phyloP scores from a whole-genome alignment of 331 rosid genomes.

The Saraca asoca region DNA sequence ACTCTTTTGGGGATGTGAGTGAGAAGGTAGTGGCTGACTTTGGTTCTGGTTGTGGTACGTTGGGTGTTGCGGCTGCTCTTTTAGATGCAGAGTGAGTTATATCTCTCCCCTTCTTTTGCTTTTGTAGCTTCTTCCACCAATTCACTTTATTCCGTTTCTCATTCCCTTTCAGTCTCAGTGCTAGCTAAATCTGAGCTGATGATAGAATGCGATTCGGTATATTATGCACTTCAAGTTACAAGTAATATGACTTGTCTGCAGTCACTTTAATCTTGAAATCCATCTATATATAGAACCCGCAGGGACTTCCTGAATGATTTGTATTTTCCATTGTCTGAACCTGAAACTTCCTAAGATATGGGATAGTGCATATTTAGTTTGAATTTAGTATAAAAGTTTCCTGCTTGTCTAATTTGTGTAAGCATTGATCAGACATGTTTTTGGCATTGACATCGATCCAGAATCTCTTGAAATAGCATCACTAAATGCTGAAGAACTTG shows the following conservation, averaged over 20 bases:
- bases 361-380: background rate
- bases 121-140: background rate
- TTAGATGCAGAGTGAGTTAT: slow-evolving; percentile 79
- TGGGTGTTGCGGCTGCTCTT: slow-evolving; percentile 81
- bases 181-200: slow-evolving; percentile 6
- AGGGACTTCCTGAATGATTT: slow-evolving; percentile 19
- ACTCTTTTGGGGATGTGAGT: slow-evolving; percentile 78
- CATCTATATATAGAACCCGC: background rate
- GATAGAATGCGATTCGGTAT: background rate
- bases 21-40: slow-evolving; percentile 80
- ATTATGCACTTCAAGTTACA: background rate
- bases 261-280: background rate
- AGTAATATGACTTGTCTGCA: background rate
- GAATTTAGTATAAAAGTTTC: background rate
- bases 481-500: slow-evolving; percentile 78
- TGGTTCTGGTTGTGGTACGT: slow-evolving; percentile 86
- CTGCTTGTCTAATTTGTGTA: slow-evolving; percentile 34
- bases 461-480: slow-evolving; percentile 83
- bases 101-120: slow-evolving; percentile 26
- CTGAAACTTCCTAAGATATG: background rate
- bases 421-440: slow-evolving; percentile 70
- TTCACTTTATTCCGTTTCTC: background rate
- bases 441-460: slow-evolving; percentile 78
- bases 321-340: slow-evolving; percentile 15
- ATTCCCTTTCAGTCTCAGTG: slow-evolving; percentile 5